These are phyloP conservation scores for Venturia oleaginea DNA, from an alignment of 2,329 filamentous ascomycete genomes.

Conservation along the genomic window DNA sequence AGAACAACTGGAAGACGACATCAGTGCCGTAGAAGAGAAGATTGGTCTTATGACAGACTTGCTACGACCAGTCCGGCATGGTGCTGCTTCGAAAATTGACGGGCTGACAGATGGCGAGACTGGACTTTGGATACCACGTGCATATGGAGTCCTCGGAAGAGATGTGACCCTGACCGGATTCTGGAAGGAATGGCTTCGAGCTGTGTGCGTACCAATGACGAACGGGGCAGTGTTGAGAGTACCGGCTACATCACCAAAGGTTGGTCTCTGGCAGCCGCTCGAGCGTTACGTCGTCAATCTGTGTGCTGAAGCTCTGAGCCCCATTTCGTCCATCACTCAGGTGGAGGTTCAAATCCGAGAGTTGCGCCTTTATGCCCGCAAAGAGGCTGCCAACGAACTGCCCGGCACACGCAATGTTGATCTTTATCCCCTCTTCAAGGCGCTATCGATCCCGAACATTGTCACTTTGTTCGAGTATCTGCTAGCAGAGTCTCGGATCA, in stretches of 20 bases:
- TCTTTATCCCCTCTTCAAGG: conserved; percentile 85
- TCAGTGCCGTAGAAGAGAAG: conserved; percentile 93
- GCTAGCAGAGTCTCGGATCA: conserved; percentile 87
- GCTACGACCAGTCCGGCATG: conserved; percentile 82
- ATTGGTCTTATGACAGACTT: conserved; percentile 96
- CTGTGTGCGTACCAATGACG: conserved; percentile 90
- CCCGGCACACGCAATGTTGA: conserved; percentile 88
- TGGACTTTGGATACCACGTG: conserved; percentile 88
- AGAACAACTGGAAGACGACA: conserved; percentile 84
- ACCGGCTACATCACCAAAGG: conserved; percentile 76
- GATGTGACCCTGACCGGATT: conserved; percentile 78
- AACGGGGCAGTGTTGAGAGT: conserved; percentile 76
- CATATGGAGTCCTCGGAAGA: conserved; percentile 83
- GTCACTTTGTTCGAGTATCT: conserved; percentile 89
- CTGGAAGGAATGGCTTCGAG: conserved; percentile 98
- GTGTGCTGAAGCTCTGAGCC: conserved; percentile 88
- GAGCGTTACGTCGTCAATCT: conserved; percentile 96
- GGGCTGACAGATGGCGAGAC: conserved; percentile 91
- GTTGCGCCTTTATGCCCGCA: conserved; percentile 81
- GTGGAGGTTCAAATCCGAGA: conserved; percentile 87
- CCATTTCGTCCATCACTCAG: conserved; percentile 87
- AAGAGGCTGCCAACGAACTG: conserved; percentile 86
- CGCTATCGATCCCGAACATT: conserved; percentile 83
- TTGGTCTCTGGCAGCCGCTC: conserved; percentile 91
- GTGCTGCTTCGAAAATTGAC: conserved; percentile 93